These are phyloP conservation scores for Colletotrichum lentis DNA, from an alignment of 2,329 filamentous ascomycete genomes.

Conservation along the genomic window DNA sequence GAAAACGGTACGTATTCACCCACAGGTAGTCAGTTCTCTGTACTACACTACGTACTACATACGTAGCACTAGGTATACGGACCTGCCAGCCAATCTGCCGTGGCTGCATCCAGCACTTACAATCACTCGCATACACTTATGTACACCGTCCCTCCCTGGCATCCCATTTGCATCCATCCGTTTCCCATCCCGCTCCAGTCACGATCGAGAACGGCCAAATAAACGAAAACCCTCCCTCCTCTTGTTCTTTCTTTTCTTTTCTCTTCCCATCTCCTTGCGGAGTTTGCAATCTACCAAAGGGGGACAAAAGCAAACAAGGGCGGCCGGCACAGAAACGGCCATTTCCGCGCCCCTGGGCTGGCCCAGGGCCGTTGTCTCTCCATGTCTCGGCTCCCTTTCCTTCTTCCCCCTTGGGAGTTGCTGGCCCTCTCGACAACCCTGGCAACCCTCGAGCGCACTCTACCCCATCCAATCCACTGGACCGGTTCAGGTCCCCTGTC, in stretches of 20 bases:
- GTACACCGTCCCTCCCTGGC: conserved; percentile 6
- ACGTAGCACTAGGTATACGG: too few species aligned
- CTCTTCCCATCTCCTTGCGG: too few species aligned
- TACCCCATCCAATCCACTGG: conserved; percentile 22
- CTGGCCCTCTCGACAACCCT: too few species aligned
- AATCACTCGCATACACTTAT: not conserved
- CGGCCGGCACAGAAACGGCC: conserved; percentile 8
- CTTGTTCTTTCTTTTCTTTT: not conserved
- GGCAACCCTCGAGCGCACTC: not conserved
- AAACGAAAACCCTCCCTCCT: not conserved
- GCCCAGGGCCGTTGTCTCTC: conserved; percentile 1
- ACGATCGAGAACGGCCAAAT: conserved; percentile 20
- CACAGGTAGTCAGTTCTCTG: too few species aligned
- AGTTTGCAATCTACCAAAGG: conserved; percentile 13
- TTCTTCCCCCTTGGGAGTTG: conserved; percentile 9
- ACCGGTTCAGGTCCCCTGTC: conserved; percentile 17
- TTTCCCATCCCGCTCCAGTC: conserved; percentile 31
- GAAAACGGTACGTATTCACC: not conserved
- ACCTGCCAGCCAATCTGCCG: conserved; percentile 17
- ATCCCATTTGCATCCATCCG: conserved; percentile 35
- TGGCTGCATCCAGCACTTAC: conserved; percentile 29
- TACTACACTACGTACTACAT: too few species aligned
- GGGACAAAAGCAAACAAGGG: conserved; percentile 20
- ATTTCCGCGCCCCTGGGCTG: conserved; percentile 6
- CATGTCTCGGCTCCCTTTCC: conserved; percentile 13